Evolutionary conservation across 768 basidiomycete genomes (phyloP).

Genomic region (Kwoniella botswanensis): DNA sequence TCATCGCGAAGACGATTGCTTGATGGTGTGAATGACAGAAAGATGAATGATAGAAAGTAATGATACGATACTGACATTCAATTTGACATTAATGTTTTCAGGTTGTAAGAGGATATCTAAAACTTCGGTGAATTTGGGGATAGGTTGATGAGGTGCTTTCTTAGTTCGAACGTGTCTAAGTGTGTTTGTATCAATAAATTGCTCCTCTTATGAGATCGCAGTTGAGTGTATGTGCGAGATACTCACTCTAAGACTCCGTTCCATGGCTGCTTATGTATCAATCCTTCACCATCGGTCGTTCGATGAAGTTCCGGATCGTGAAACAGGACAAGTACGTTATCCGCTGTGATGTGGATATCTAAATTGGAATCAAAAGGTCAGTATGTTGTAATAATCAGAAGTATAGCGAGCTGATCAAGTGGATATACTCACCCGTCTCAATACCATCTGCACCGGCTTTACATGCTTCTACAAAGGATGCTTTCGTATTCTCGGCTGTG

Average conservation of each 20-base stretch:
- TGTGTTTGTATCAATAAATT: constrained; percentile 44
- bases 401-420: background rate
- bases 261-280: constrained; percentile 75
- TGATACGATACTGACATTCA: constrained; percentile 57
- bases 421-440: constrained; percentile 73
- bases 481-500: constrained; percentile 81
- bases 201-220: no score
- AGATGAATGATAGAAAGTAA: background rate
- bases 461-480: constrained; percentile 93
- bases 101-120: constrained; percentile 74
- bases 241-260: constrained; percentile 63
- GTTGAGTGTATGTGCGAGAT: background rate
- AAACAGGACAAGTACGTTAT: constrained; percentile 90
- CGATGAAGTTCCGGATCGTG: constrained; percentile 87
- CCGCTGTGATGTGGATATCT: constrained; percentile 94
- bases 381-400: background rate
- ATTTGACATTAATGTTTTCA: constrained; percentile 58
- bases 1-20: constrained; percentile 5
- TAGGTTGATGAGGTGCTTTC: constrained; percentile 79
- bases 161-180: constrained; percentile 74
- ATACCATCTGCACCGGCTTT: constrained; percentile 94
- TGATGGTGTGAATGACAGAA: background rate
- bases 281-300: constrained; percentile 75
- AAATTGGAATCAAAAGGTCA: constrained; percentile 31
- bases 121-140: constrained; percentile 89